Evolutionary conservation across 176 grass and related monocot genomes (phyloP).

Genomic region (Aegilops longissima): DNA sequence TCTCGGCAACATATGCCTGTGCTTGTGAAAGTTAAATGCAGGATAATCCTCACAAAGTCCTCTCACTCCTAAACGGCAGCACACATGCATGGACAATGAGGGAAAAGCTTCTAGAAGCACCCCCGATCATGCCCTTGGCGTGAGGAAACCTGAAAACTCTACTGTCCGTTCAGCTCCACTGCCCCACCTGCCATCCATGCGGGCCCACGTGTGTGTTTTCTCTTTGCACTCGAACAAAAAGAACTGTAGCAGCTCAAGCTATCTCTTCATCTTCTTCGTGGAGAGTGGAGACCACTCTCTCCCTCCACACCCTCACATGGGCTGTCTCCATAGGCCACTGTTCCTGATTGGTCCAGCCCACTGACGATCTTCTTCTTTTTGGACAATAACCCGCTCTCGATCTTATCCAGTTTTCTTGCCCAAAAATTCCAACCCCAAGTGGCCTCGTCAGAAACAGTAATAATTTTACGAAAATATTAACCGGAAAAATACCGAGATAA

Average conservation of each 20-base stretch:
- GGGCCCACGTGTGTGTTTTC: too few species aligned
- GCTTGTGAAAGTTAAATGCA: too few species aligned
- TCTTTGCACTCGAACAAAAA: background rate
- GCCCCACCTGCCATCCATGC: background rate
- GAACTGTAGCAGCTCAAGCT: too few species aligned
- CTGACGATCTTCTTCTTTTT: background rate
- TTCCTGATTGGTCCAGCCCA: background rate
- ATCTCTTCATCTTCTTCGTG: too few species aligned
- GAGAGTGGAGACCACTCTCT: background rate
- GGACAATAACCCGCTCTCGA: too few species aligned
- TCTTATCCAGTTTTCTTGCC: background rate
- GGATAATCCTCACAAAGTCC: too few species aligned
- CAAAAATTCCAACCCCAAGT: background rate
- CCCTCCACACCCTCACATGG: background rate
- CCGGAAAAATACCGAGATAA: background rate
- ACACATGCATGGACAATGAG: too few species aligned
- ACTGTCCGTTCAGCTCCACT: background rate
- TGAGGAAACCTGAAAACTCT: background rate
- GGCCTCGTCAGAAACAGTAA: background rate
- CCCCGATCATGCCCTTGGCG: background rate
- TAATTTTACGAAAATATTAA: background rate
- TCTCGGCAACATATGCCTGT: too few species aligned
- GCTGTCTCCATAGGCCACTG: background rate
- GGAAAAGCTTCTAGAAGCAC: background rate
- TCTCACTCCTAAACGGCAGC: too few species aligned